Conservation (phyloP, 805 yeast genomes). For the Myxozyma nipponensis region DNA sequence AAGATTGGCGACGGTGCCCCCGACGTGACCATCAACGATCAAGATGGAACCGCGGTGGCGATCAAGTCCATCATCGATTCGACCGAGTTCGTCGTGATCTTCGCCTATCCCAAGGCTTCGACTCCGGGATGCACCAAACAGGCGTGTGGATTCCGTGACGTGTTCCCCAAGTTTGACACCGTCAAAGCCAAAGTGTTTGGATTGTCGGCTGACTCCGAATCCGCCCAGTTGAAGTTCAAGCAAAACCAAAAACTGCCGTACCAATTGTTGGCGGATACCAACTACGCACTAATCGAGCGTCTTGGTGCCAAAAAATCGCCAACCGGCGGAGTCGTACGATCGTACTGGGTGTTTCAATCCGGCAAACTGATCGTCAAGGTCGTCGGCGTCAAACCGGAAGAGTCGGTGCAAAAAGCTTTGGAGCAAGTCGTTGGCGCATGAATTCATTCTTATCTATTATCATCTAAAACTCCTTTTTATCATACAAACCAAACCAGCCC, state of each 20-base stretch:
- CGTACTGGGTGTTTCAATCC: slow-evolving; percentile 86
- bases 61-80: slow-evolving; percentile 37
- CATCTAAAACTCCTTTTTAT: too few relatives aligned
- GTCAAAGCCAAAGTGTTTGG: slow-evolving; percentile 65
- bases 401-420: slow-evolving; percentile 35
- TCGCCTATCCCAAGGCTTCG: slow-evolving; percentile 83
- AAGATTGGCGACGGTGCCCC: slow-evolving; percentile 43
- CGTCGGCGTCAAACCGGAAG: slow-evolving; percentile 48
- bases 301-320: slow-evolving; percentile 84
- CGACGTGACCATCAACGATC: slow-evolving; percentile 57
- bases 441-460: background rate
- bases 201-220: slow-evolving; percentile 74
- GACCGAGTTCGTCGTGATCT: slow-evolving; percentile 16
- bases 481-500: background rate
- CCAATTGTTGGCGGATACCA: slow-evolving; percentile 72
- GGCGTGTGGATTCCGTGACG: slow-evolving; percentile 81
- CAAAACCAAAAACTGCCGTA: slow-evolving; percentile 70
- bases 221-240: slow-evolving; percentile 72
- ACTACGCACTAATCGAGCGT: slow-evolving; percentile 58
- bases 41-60: slow-evolving; percentile 61
- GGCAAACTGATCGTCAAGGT: slow-evolving; percentile 60
- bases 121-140: slow-evolving; percentile 98
- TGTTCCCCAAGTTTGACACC: slow-evolving; percentile 50
- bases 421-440: slow-evolving; percentile 9
- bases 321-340: slow-evolving; percentile 74